Evolutionary conservation across 139 green algal genomes (phyloP), one percentile per base, ranked within the genome.

Genomic region (Pedinophyceae sp.): DNA sequence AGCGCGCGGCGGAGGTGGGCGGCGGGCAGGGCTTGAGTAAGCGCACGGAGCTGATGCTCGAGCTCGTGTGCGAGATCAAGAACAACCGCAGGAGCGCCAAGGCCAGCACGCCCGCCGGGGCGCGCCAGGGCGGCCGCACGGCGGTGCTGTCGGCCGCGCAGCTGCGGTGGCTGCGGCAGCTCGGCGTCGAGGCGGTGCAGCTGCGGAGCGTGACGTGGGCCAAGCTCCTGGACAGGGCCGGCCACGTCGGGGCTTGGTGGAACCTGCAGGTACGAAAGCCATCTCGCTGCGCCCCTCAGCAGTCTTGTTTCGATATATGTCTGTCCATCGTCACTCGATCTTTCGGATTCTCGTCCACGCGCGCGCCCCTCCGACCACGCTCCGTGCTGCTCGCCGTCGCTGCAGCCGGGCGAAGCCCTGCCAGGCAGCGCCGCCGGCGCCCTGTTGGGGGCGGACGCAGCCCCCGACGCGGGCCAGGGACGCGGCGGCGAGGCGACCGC

Each of bases 11-110:
- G 2, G 24, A 73, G 52, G 57, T 56, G 24, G 39, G 52, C 2
- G 48, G 23, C 15, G 48, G 25, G 48, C 75, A 65, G 4, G 17
- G 28, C 2, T 58, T 93, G 38, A 82, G 45, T 51, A 72, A 62
- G 40, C 69, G 79, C 4, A 81, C 73, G 1, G 48, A 76, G 54
- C 57, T 84, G 49, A 76, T 89, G 81, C 62, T 89, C 27, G 72
- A 82, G 34, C 59, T 88, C 34, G 77, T 90, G 15, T 58, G 91
- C 40, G 83, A 93, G 60, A 77, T 91, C 30, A 93, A 93, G 59
- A 91, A 93, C 68, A 91, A 91, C 69, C 61, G 67, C 57, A 26
- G 18, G 6, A 46, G 38, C 43, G 49, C 28, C 20, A 58, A 58
- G 58, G 49, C 18, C 48, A 27, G 52, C 59, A 24, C 38, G 27